Conservation (phyloP, 495 filamentous ascomycete species). For the Penicillium angulare region DNA sequence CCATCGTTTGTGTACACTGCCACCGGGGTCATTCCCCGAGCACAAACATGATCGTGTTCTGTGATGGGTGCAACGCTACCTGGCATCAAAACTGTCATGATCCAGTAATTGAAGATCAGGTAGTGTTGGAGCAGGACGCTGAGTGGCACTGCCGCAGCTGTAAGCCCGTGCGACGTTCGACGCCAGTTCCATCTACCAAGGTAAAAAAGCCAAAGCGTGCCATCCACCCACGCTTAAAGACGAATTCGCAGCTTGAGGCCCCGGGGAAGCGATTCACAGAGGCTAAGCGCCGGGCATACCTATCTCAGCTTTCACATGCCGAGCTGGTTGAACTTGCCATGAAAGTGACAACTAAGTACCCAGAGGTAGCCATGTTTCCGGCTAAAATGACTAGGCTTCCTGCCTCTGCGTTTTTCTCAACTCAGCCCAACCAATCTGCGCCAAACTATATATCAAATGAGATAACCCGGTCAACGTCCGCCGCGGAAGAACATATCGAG, state of each 20-base stretch:
- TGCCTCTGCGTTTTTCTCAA: slow-evolving; percentile 9
- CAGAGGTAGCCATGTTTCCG: slow-evolving; percentile 41
- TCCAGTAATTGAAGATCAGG: slow-evolving; percentile 70
- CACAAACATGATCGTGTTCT: slow-evolving; percentile 90
- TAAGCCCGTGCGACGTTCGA: slow-evolving; percentile 37
- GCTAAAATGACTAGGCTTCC: slow-evolving; percentile 24
- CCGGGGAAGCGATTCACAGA: slow-evolving; percentile 24
- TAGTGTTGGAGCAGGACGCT: slow-evolving; percentile 61
- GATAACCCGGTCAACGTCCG: no score
- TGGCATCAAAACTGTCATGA: slow-evolving; percentile 95
- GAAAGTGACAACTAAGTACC: slow-evolving; percentile 30
- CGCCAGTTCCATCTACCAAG: slow-evolving; percentile 11
- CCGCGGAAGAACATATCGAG: no score
- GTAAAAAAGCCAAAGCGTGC: slow-evolving; percentile 11
- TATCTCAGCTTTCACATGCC: slow-evolving; percentile 39
- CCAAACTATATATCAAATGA: not conserved
- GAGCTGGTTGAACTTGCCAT: slow-evolving; percentile 42
- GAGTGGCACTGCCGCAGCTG: slow-evolving; percentile 82
- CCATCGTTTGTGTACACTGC: slow-evolving; percentile 71
- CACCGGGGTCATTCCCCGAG: slow-evolving; percentile 70
- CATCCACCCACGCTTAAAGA: slow-evolving; percentile 4
- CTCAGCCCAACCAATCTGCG: not conserved
- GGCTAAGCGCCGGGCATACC: slow-evolving; percentile 40
- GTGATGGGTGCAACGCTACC: slow-evolving; percentile 81
- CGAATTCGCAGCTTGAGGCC: slow-evolving; percentile 6